Conservation (phyloP, 1,139 yeast species). For the Pichia sp. region DNA sequence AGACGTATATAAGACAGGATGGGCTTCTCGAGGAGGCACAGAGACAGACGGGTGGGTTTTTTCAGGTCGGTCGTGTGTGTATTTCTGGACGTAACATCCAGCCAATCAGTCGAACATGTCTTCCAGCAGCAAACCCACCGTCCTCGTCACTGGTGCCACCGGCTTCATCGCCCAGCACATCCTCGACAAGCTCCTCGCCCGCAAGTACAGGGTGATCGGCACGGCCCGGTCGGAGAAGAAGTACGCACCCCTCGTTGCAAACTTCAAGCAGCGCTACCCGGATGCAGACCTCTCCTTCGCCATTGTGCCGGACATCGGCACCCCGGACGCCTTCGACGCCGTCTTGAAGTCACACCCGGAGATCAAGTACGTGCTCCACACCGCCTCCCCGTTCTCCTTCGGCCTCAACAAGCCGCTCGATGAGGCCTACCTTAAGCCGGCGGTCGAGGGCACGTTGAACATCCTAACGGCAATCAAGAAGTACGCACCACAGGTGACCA, state of each 20-base stretch:
- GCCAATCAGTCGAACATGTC: no score
- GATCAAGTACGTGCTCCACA: slow-evolving; percentile 53
- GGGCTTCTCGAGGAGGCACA: no score
- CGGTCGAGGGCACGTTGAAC: slow-evolving; percentile 47
- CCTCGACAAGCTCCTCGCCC: slow-evolving; percentile 27
- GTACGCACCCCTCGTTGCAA: slow-evolving; percentile 26
- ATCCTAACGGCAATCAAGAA: slow-evolving; percentile 41
- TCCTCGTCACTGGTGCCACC: slow-evolving; percentile 24
- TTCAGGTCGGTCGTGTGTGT: no score
- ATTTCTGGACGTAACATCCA: no score
- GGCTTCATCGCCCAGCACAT: slow-evolving; percentile 28
- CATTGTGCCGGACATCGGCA: slow-evolving; percentile 35
- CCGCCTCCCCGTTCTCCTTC: slow-evolving; percentile 50
- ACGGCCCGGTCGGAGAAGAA: slow-evolving; percentile 36
- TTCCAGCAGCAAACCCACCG: neutral
- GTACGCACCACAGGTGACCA: slow-evolving; percentile 45
- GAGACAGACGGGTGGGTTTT: no score
- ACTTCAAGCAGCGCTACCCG: slow-evolving; percentile 30
- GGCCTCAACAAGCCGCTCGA: slow-evolving; percentile 23
- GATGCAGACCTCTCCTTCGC: slow-evolving; percentile 32
- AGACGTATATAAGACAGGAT: no score
- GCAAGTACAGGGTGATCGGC: slow-evolving; percentile 35
- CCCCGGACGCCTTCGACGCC: slow-evolving; percentile 37
- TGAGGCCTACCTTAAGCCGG: slow-evolving; percentile 39
- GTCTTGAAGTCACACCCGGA: slow-evolving; percentile 46